Conservation (phyloP, 257 asterid genomes). For the Penstemon davidsonii region DNA sequence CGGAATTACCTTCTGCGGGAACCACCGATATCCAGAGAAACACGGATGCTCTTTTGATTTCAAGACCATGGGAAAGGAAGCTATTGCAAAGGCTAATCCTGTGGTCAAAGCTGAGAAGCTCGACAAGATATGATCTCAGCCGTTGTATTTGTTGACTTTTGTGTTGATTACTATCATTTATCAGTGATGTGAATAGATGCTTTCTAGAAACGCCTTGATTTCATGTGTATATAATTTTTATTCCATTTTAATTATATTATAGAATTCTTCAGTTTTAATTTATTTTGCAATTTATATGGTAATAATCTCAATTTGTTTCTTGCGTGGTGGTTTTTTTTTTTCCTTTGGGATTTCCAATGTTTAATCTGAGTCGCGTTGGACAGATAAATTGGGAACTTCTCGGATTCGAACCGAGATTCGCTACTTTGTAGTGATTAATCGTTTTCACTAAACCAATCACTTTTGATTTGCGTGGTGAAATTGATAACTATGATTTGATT, state of each 20-base stretch:
- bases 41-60: slow-evolving; percentile 75
- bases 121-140: slow-evolving; percentile 55
- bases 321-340: too few species aligned
- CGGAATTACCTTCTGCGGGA: slow-evolving; percentile 79
- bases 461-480: too few species aligned
- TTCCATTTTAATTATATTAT: slow-evolving; percentile 17
- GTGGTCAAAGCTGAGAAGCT: slow-evolving; percentile 61
- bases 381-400: too few species aligned
- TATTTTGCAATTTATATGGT: slow-evolving; percentile 14
- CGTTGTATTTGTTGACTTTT: slow-evolving; percentile 29
- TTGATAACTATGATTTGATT: too few species aligned
- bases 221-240: slow-evolving; percentile 37
- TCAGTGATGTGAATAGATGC: too few species aligned
- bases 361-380: too few species aligned
- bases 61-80: slow-evolving; percentile 79
- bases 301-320: too few species aligned
- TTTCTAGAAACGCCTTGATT: slow-evolving; percentile 25
- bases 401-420: too few species aligned
- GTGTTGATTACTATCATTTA: not conserved
- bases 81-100: slow-evolving; percentile 87
- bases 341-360: too few species aligned
- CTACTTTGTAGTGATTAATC: too few species aligned
- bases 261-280: slow-evolving; percentile 7
- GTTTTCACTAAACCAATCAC: too few species aligned
- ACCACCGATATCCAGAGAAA: slow-evolving; percentile 88